Conservation (phyloP, 176 grass and related monocot species). For the Carex littledalei region DNA sequence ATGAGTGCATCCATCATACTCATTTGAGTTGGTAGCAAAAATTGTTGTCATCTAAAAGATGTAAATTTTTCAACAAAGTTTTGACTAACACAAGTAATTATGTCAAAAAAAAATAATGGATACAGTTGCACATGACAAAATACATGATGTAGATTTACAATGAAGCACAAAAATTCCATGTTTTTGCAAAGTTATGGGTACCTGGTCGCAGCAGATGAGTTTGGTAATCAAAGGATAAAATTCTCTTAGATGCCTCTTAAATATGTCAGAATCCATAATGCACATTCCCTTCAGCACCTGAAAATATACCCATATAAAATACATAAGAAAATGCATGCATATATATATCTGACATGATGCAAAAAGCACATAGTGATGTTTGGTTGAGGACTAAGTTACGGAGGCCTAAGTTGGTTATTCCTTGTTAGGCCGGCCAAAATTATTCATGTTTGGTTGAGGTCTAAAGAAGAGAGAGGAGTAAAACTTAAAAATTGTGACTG, state of each 20-base stretch:
- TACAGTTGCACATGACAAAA: background rate
- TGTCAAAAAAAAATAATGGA: background rate
- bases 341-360: constrained; percentile 15
- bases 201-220: constrained; percentile 99
- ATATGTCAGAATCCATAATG: constrained; percentile 80
- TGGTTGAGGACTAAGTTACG: too few species aligned
- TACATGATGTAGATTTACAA: background rate
- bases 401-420: too few species aligned
- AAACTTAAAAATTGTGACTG: too few species aligned
- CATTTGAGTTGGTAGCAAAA: background rate
- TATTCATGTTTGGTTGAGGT: too few species aligned
- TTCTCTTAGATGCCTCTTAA: constrained; percentile 88
- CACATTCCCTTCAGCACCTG: constrained; percentile 97
- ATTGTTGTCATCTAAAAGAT: background rate
- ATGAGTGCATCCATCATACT: background rate
- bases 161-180: background rate
- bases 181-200: constrained; percentile 13
- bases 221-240: constrained; percentile 98
- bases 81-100: background rate
- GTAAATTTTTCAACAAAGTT: background rate
- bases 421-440: too few species aligned
- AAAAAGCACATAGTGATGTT: background rate
- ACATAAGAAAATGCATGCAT: constrained; percentile 11
- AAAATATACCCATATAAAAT: constrained; percentile 19
- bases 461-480: too few species aligned